Evolutionary conservation across 352 stramenopile species (phyloP).

Genomic region (Thraustochytrium sp.): DNA sequence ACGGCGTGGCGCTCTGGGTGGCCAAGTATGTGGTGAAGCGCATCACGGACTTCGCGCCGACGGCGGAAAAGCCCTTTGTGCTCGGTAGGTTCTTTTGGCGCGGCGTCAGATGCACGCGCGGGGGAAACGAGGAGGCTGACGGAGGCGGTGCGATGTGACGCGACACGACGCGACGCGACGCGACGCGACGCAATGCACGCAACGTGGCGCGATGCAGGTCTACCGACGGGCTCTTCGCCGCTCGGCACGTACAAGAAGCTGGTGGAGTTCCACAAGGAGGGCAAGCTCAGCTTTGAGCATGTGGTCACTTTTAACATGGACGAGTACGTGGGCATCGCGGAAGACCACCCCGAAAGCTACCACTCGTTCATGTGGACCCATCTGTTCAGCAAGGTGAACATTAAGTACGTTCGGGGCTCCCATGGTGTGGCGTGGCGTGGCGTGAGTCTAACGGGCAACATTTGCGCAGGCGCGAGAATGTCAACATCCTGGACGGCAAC

Average conservation of each 20-base stretch:
- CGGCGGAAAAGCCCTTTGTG: constrained; percentile 66
- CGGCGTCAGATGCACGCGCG: neutral
- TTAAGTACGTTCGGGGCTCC: constrained; percentile 52
- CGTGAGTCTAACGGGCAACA: constrained; percentile 42
- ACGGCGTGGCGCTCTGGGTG: constrained; percentile 66
- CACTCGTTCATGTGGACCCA: constrained; percentile 81
- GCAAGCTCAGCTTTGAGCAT: constrained; percentile 65
- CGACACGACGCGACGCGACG: too few species aligned
- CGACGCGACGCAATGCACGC: too few species aligned
- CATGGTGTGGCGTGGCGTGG: neutral
- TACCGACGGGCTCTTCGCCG: constrained; percentile 76
- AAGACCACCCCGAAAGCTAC: constrained; percentile 74
- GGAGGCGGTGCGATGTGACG: too few species aligned
- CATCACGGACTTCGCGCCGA: constrained; percentile 70
- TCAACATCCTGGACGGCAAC: constrained; percentile 76
- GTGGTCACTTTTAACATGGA: constrained; percentile 85
- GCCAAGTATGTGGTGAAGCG: constrained; percentile 68
- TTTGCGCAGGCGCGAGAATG: constrained; percentile 60
- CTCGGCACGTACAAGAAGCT: constrained; percentile 69
- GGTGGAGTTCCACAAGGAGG: constrained; percentile 63
- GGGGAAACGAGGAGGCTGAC: too few species aligned
- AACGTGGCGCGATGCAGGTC: constrained; percentile 44
- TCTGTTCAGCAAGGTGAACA: constrained; percentile 78
- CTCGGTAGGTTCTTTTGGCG: constrained; percentile 51
- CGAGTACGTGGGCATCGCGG: constrained; percentile 69